Conservation (phyloP, 345 rosid genomes). For the Orychophragmus violaceus region DNA sequence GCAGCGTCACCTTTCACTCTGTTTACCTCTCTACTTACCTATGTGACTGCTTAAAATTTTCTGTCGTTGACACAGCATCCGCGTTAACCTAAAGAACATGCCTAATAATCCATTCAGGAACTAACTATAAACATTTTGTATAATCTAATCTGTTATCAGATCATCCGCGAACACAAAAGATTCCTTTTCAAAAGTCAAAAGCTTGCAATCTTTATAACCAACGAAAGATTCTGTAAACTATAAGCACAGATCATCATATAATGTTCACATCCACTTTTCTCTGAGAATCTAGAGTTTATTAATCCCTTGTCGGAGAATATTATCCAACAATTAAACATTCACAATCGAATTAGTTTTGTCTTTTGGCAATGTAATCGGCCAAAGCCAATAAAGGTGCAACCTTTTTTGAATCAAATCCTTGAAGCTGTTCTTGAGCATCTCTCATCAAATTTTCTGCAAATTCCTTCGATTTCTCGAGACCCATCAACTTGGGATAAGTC, state of each 20-base stretch:
- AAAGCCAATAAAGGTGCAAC: conserved; percentile 75
- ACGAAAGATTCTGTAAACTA: background rate
- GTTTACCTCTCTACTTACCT: no score
- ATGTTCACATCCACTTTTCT: background rate
- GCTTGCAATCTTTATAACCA: background rate
- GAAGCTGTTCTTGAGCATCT: conserved; percentile 53
- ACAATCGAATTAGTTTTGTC: conserved; percentile 46
- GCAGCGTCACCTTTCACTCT: no score
- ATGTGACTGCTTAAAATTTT: no score
- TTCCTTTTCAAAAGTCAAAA: background rate
- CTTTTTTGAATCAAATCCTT: conserved; percentile 53
- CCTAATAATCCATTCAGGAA: no score
- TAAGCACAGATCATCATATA: background rate
- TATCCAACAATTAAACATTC: background rate
- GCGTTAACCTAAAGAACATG: no score
- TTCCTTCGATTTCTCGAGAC: conserved; percentile 56
- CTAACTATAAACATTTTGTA: background rate
- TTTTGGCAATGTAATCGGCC: conserved; percentile 66
- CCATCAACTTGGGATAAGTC: conserved; percentile 72
- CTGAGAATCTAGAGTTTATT: background rate
- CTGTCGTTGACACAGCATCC: no score
- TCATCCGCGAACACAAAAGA: background rate
- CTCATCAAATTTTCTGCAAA: conserved; percentile 50
- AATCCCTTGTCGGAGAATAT: conserved; percentile 12
- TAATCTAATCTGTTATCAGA: background rate